Base-by-base conservation (phyloP, 768 basidiomycete genomes). In the Lentinula lateritia region DNA sequence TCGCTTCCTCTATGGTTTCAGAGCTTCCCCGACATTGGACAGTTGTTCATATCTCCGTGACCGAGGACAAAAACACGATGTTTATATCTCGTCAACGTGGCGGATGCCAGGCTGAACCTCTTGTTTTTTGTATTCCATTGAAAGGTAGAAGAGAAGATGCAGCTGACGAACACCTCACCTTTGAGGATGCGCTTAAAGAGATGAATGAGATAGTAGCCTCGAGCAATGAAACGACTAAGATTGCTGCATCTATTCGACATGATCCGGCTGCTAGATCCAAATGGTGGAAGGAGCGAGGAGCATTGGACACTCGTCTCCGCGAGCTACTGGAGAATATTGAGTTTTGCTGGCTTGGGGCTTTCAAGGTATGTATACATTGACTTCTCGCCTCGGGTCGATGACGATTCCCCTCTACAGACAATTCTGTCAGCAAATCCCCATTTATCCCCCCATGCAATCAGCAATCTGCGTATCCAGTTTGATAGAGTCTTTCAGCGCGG, bases 261-360 rank as follows among this genome's bases (percentile, higher is more conserved):
- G 85, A 90, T 62, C 76, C 78, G 48, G 82, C 83, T 35, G 91
- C 84, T 0, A 79, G 87, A 63, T 76, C 80, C 0, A 81, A 77
- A 1, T 98, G 97, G 97, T 99, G 97, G 97, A 86, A 84, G 39
- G 82, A 87, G 57, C 80, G 97, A 3, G 74, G 77, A 23, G 82
- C 80, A 20, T 79, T 98, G n/a, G 95, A 98, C 68, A 78, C 76
- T 52, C 82, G 93, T 23, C 70, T 99, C 68, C 78, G 83, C 61
- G 84, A 85, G 35, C 73, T 99, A 6, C 71, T 97, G 38, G 84
- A 85, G 64, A 93, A 88, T 64, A 87, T 99, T 48, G 97, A 98
- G 71, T 95, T 92, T 66, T 94, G 91, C 69, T 98, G 97, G 97
- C 79, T 99, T 2, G 96, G 97, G 1, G 94, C 90, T 20, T 98